Evolutionary conservation across 257 asterid species (phyloP), one percentile per base, ranked within the genome.

Genomic region (Perilla frutescens): DNA sequence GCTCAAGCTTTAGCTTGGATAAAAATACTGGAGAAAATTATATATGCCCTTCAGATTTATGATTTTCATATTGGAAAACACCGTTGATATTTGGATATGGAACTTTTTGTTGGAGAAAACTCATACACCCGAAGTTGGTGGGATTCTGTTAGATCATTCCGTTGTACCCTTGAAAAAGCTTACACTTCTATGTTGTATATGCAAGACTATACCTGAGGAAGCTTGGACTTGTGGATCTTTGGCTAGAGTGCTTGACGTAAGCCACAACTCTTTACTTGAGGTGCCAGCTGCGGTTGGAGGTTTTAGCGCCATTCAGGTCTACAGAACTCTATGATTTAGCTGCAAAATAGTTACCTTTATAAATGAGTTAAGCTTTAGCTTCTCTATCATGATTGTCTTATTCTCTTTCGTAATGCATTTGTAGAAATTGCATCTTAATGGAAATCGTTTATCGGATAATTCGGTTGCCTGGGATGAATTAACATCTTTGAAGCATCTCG

Each of bases 381-480:
- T 63, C 51, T 68, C 66, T 37, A 6, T 47, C 51, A 29, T 45
- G 65, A 34, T 62, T 70, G 44, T 61, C 60, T 85, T 62, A 69
- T 72, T 63, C 71, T 72, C 62, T 70, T 62, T 64, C 9, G 8
- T 49, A 13, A 34, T 78, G 41, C 70, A 71, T 79, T 44, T 82
- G 81, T 68, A 94, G 99, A 88, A 87, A 83, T 70, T 91, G 84
- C 68, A 80, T 66, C 96, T 91, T 41, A 75, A 78, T 75, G 84
- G 81, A 70, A 94, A 94, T 80, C 73, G 81, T 64, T 77, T 91
- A 62, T 72, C 69, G 50, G 92, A 84, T 64, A 76, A 83, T 54
- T 84, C 87, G 44, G 70, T 94, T 55, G 74, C 83, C 85, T 94
- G 97, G 99, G 92, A 88, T 77, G 96, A 87, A 78, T 34, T 91